These are phyloP conservation scores for Alternaria triticina DNA, from an alignment of 2,329 filamentous ascomycete genomes.

Conservation along the genomic window DNA sequence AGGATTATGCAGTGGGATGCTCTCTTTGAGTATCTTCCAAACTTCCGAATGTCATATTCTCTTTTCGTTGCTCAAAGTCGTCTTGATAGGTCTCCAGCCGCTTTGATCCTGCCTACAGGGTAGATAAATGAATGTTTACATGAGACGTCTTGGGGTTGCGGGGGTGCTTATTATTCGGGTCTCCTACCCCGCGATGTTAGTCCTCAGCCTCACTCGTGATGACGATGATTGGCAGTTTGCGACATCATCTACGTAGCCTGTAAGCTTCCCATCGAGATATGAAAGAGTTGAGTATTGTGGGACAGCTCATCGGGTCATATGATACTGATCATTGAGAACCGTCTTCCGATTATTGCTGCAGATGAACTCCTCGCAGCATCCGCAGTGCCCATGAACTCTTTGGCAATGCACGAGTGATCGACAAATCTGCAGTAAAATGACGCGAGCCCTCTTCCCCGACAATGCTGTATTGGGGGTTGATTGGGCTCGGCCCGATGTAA, in stretches of 20 bases:
- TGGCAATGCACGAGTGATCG: conserved; percentile 4
- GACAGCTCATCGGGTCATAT: background rate
- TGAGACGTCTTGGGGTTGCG: conserved; percentile 32
- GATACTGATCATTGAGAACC: background rate
- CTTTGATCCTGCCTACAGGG: background rate
- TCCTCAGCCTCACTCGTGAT: conserved; percentile 17
- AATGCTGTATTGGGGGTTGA: conserved; percentile 11
- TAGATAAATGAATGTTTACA: conserved; percentile 37
- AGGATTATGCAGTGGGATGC: background rate
- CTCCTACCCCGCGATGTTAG: conserved; percentile 37
- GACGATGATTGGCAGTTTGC: conserved; percentile 8
- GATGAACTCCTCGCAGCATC: background rate
- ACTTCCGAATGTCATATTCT: background rate
- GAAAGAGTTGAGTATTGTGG: background rate
- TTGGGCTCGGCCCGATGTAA: background rate
- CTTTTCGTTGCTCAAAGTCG: background rate
- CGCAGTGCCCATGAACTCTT: background rate
- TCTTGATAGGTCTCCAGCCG: background rate
- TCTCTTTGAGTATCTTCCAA: background rate
- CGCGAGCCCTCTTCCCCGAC: background rate
- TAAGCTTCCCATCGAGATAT: background rate
- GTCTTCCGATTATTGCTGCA: background rate
- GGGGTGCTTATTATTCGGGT: conserved; percentile 22
- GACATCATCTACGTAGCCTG: background rate
- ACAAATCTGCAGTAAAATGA: conserved; percentile 2